Evolutionary conservation across 352 stramenopile genomes (phyloP).

Genomic region (Pythium apleroticum): DNA sequence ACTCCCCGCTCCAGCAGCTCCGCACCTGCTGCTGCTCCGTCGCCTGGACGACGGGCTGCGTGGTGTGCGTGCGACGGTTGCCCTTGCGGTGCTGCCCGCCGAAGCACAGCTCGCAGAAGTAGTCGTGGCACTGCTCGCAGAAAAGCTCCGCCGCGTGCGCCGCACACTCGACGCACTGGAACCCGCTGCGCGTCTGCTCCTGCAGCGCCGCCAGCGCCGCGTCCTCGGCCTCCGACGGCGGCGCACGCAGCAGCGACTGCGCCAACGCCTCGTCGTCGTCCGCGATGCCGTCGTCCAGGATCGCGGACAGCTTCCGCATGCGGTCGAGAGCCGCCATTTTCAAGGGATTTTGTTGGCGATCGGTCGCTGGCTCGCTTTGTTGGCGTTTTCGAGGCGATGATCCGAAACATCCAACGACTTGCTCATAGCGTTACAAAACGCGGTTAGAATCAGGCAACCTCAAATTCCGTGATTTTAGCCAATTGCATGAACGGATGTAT

Average conservation of each 20-base stretch:
- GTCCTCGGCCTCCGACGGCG: neutral
- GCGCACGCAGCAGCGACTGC: slow-evolving; percentile 38
- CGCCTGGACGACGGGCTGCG: slow-evolving; percentile 56
- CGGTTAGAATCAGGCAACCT: too few relatives aligned
- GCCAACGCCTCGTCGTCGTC: slow-evolving; percentile 56
- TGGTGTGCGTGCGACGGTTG: slow-evolving; percentile 73
- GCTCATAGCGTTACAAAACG: neutral
- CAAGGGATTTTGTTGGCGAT: neutral
- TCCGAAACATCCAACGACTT: slow-evolving; percentile 3
- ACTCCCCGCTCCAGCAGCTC: slow-evolving; percentile 19
- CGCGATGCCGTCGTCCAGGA: slow-evolving; percentile 63
- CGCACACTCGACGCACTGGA: slow-evolving; percentile 71
- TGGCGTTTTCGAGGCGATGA: neutral
- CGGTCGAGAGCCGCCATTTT: slow-evolving; percentile 54
- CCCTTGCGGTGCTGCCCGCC: slow-evolving; percentile 85
- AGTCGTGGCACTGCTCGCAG: slow-evolving; percentile 88
- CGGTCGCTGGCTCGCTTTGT: neutral
- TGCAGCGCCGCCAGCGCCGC: slow-evolving; percentile 29
- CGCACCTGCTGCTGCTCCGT: slow-evolving; percentile 17
- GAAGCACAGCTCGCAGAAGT: slow-evolving; percentile 86
- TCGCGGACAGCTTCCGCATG: slow-evolving; percentile 78
- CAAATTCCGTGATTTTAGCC: neutral
- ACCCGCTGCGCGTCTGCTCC: slow-evolving; percentile 37
- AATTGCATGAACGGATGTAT: slow-evolving; percentile 9
- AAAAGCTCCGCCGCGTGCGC: slow-evolving; percentile 72